Evolutionary conservation across 345 rosid genomes (phyloP).

Genomic region (Salix koriyanagi): DNA sequence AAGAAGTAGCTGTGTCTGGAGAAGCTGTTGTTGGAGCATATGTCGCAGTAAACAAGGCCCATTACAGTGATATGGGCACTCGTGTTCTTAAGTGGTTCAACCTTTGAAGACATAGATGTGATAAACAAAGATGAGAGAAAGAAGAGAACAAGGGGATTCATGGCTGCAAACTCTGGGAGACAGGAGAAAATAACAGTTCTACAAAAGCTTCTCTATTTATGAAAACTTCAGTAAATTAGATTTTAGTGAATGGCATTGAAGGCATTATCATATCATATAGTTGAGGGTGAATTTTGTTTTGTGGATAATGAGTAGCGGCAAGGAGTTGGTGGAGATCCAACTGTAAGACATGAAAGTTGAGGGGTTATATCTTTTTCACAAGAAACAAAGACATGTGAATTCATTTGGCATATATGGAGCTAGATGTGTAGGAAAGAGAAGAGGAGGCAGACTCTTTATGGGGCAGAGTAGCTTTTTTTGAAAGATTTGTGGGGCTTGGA

Average conservation of each 20-base stretch:
- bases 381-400: slow-evolving; percentile 64
- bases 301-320: slow-evolving; percentile 25
- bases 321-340: slow-evolving; percentile 36
- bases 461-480: slow-evolving; percentile 8
- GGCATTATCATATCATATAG: slow-evolving; percentile 19
- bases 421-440: slow-evolving; percentile 20
- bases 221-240: slow-evolving; percentile 14
- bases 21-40: slow-evolving; percentile 95
- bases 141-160: slow-evolving; percentile 41
- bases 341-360: slow-evolving; percentile 22
- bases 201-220: slow-evolving; percentile 2
- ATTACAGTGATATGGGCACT: slow-evolving; percentile 60
- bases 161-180: slow-evolving; percentile 26
- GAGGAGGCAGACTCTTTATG: not conserved
- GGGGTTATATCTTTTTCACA: slow-evolving; percentile 30
- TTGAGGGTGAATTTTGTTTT: slow-evolving; percentile 22
- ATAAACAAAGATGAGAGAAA: slow-evolving; percentile 33
- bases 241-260: slow-evolving; percentile 9
- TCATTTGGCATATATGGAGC: slow-evolving; percentile 46
- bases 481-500: slow-evolving; percentile 23
- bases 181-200: slow-evolving; percentile 12
- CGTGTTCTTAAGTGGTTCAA: slow-evolving; percentile 19
- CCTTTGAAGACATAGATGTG: slow-evolving; percentile 34
- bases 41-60: slow-evolving; percentile 95
- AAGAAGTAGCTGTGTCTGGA: slow-evolving; percentile 94